Evolutionary conservation across 495 filamentous ascomycete species (phyloP).

Genomic region (Penicillium cosmopolitanum): DNA sequence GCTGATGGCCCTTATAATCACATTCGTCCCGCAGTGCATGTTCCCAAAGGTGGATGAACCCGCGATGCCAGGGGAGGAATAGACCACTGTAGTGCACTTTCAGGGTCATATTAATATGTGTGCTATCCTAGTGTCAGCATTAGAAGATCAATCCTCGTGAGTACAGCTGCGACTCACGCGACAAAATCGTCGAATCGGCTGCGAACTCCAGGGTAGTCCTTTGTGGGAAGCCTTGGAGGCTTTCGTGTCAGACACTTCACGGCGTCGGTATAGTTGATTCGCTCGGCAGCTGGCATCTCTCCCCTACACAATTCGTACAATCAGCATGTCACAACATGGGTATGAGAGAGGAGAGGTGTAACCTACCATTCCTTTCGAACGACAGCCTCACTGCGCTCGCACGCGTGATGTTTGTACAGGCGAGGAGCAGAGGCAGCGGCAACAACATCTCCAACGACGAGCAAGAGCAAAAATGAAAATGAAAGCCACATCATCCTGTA

Average conservation of each 20-base stretch:
- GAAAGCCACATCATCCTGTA: not conserved
- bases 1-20: slow-evolving; percentile 60
- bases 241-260: slow-evolving; percentile 49
- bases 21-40: slow-evolving; percentile 68
- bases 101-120: slow-evolving; percentile 53
- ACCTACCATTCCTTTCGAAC: slow-evolving; percentile 14
- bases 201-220: slow-evolving; percentile 51
- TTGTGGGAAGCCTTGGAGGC: slow-evolving; percentile 43
- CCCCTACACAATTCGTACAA: slow-evolving; percentile 30
- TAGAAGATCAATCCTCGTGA: not conserved
- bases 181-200: slow-evolving; percentile 60
- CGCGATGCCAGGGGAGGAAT: slow-evolving; percentile 72
- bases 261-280: slow-evolving; percentile 51
- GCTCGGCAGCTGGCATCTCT: slow-evolving; percentile 33
- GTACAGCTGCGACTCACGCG: slow-evolving; percentile 36
- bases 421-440: not conserved
- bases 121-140: slow-evolving; percentile 32
- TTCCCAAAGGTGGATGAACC: slow-evolving; percentile 63
- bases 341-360: not conserved
- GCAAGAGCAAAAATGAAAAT: not conserved
- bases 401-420: not conserved
- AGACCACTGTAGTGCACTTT: slow-evolving; percentile 37
- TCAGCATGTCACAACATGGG: not conserved
- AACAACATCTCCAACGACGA: not conserved
- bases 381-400: not conserved